Base-by-base conservation (phyloP, 305 asterid genomes). In the Rubia balearica region DNA sequence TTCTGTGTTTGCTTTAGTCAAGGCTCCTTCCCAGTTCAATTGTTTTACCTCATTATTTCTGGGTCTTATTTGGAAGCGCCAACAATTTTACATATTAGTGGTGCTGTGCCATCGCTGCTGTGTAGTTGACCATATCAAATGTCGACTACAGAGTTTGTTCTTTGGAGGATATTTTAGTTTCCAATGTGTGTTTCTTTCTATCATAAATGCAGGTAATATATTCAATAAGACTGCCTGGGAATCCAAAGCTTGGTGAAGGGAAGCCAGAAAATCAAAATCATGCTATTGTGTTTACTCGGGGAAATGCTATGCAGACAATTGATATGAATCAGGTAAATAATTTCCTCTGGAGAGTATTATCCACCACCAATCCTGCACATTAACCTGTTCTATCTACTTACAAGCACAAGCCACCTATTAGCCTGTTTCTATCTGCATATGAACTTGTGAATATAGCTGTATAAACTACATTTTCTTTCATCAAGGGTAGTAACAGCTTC, bases 231-330 rank as follows among this genome's bases (percentile, higher is more conserved):
- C 80, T 93, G 78, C 98, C 98, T 53, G 98, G 98, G 72, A 85
- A 91, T 85, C 98, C 98, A 57, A 90, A 90, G 85, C 85, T 93
- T 74, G 98, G 98, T 80, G 98, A 93, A 88, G 98, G 98, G 77
- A 93, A 93, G 75, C 98, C 98, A 36, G 98, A 93, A 86, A 93
- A 93, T 87, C 98, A 93, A 79, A 93, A 93, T 83, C 98, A 93
- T 75, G 98, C 98, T 69, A 76, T 93, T 40, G 74, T 93, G 66
- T 93, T 93, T 81, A 90, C 98, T 17, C 97, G 98, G 69, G 98
- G 98, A 56, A 85, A 85, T 85, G 98, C 98, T 76, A 78, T 93
- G 69, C 98, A 93, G 83, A 90, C 98, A 66, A 93, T 93, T 83
- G 98, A 93, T 83, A 93, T 93, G 98, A 93, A 93, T 82, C 98